Percentiles rank a stretch among this genome's conserved stretches.
phyloP scores from a whole-genome alignment of 352 stramenopile species.

The Plasmopara halstedii region DNA sequence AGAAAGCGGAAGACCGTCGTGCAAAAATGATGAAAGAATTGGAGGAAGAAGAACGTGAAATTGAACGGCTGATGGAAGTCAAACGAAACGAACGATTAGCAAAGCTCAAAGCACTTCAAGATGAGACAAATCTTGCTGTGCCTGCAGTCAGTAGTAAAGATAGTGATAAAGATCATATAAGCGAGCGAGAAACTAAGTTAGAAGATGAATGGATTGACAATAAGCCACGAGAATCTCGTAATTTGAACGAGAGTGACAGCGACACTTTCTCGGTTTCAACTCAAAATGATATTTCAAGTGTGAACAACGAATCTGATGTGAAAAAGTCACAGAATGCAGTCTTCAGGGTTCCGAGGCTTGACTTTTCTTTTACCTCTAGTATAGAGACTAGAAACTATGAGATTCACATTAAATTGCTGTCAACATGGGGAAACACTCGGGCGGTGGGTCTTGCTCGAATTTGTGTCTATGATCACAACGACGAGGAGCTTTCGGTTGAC shows the following conservation, averaged over 20 bases:
- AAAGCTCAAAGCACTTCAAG: conserved; percentile 42
- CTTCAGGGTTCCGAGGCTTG: conserved; percentile 21
- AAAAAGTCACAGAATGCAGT: background rate
- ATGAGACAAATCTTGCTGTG: conserved; percentile 17
- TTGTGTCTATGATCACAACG: conserved; percentile 54
- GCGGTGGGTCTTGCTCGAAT: conserved; percentile 60
- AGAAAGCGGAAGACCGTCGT: conserved; percentile 43
- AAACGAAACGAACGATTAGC: conserved; percentile 53
- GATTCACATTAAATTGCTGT: conserved; percentile 59
- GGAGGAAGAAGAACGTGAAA: conserved; percentile 64
- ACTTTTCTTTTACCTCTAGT: conserved; percentile 9
- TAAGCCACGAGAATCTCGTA: background rate
- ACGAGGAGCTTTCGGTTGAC: conserved; percentile 45
- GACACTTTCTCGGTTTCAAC: background rate
- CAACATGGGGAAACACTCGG: conserved; percentile 54
- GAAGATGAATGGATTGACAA: background rate
- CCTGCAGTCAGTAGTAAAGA: background rate
- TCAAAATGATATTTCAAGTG: too few species aligned
- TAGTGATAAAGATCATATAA: background rate
- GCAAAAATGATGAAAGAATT: conserved; percentile 53
- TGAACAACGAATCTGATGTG: background rate
- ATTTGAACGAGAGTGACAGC: background rate
- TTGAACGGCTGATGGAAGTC: conserved; percentile 54
- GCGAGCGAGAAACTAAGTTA: background rate
- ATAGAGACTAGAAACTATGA: conserved; percentile 10